Base-by-base conservation (phyloP, 2,329 filamentous ascomycete genomes). In the Diaporthe sp. region DNA sequence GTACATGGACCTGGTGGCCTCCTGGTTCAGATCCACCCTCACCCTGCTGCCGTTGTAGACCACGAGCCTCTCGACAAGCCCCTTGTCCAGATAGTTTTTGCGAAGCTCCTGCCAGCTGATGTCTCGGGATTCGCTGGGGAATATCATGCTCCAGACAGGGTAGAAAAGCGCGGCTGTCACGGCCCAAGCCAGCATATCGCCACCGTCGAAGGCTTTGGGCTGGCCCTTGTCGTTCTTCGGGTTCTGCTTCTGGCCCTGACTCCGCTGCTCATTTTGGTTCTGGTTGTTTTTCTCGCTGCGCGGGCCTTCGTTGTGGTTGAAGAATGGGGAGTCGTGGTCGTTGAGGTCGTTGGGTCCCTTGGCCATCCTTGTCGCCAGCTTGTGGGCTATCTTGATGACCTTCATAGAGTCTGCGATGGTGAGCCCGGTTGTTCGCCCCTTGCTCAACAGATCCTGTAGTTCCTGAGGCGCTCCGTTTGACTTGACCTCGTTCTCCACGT, bases 91-190 rank as follows among this genome's bases (percentile, higher is more conserved):
- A 88, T 98, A 98, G 44, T 95, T 97, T 80, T 92, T 96, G 78
- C 94, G 90, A 86, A 99, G 95, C 86, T 99, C 97, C 85, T 99
- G 96, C 95, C 95, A 99, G 73, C 97, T 98, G 76, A 99, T 98
- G 82, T 99, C 96, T 81, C 92, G 82, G 15, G 82, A 82, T 78
- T 88, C 86, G 68, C 81, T 80, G 31, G 85, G 84, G 77, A 87
- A 85, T 37, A 87, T 79, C 78, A 85, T 85, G 71, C 83, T 82
- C 70, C 86, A 84, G 72, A 87, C 78, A 5, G 86, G 85, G 71
- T 82, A 85, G 74, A 87, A 86, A 10, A 90, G 80, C 58, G 86
- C 86, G 78, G 86, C 88, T 10, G 86, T 84, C 25, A 87, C 63
- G 31, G 80, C 80, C 73, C 85, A 85, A 37, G 81, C 81, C 37